A percentile compares a stretch with the other conserved stretches of the same genome.
These are phyloP conservation scores for Leccinum disarticulatum DNA, from an alignment of 768 basidiomycete genomes.

Conservation along the genomic window DNA sequence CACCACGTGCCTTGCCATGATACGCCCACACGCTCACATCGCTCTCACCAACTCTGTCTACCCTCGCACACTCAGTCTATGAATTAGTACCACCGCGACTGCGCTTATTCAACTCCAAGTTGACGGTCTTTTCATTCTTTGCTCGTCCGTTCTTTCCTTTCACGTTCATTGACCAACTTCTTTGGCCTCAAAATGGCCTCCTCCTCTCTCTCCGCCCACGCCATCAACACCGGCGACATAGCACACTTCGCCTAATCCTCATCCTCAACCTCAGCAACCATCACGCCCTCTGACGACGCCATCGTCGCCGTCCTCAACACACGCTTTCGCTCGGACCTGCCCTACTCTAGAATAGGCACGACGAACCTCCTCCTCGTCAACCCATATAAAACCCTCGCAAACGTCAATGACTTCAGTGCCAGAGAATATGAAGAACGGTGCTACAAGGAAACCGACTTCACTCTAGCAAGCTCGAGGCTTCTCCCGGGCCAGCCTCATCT, in stretches of 20 bases:
- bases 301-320: conserved; percentile 77
- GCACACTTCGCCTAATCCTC: conserved; percentile 61
- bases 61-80: no score
- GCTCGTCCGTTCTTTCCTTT: conserved; percentile 17
- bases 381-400: conserved; percentile 79
- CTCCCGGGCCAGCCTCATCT: no score
- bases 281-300: conserved; percentile 82
- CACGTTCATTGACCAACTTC: conserved; percentile 17
- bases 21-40: no score
- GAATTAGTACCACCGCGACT: no score
- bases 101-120: neutral
- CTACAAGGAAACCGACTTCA: conserved; percentile 24
- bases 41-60: no score
- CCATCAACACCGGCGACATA: conserved; percentile 71
- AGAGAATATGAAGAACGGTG: conserved; percentile 81
- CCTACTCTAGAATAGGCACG: conserved; percentile 74
- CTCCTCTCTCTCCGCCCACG: conserved; percentile 41
- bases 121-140: conserved; percentile 4
- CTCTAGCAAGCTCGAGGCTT: no score
- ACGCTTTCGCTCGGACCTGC: conserved; percentile 84
- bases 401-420: conserved; percentile 76
- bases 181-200: conserved; percentile 40
- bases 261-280: conserved; percentile 56
- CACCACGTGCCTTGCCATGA: no score
- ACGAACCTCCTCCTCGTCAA: conserved; percentile 79